These are phyloP conservation scores for Ceratocystis alfenasii DNA, from an alignment of 2,329 filamentous ascomycete species.

Conservation along the genomic window DNA sequence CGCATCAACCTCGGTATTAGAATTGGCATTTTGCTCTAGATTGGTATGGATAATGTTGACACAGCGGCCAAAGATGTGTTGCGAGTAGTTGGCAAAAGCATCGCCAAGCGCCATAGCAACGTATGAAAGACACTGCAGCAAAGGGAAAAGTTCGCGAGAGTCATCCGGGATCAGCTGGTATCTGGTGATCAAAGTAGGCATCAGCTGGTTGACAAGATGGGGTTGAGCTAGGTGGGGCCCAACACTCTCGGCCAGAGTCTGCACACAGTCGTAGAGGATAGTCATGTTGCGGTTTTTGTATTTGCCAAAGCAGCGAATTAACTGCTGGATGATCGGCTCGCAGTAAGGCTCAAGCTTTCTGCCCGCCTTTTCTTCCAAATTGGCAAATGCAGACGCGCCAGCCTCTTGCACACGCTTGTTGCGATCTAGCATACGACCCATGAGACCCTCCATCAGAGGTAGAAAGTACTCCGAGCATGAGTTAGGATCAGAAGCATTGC, in stretches of 20 bases:
- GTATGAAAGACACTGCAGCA: conserved; percentile 94
- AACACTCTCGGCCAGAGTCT: conserved; percentile 87
- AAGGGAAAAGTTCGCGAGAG: conserved; percentile 82
- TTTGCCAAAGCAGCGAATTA: conserved; percentile 78
- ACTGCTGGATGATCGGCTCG: conserved; percentile 80
- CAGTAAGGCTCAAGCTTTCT: conserved; percentile 73
- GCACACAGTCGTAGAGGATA: conserved; percentile 95
- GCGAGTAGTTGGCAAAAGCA: conserved; percentile 72
- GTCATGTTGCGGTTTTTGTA: conserved; percentile 99
- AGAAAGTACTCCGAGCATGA: conserved; percentile 73
- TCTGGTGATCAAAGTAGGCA: conserved; percentile 81
- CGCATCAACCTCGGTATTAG: conserved; percentile 52
- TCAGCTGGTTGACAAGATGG: conserved; percentile 70
- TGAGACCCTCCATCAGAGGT: conserved; percentile 92
- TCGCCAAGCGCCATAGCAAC: conserved; percentile 76
- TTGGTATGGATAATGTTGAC: conserved; percentile 86
- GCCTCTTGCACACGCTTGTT: conserved; percentile 98
- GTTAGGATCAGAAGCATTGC: conserved; percentile 53
- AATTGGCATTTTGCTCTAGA: conserved; percentile 64
- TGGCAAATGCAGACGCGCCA: conserved; percentile 88
- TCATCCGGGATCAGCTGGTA: conserved; percentile 82
- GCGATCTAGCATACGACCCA: conserved; percentile 86
- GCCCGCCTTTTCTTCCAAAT: conserved; percentile 86
- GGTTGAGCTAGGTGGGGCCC: conserved; percentile 69
- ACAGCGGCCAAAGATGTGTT: conserved; percentile 76